Conservation (phyloP, 192 early-diverging fungal species). For the Ambispora gerdemannii region DNA sequence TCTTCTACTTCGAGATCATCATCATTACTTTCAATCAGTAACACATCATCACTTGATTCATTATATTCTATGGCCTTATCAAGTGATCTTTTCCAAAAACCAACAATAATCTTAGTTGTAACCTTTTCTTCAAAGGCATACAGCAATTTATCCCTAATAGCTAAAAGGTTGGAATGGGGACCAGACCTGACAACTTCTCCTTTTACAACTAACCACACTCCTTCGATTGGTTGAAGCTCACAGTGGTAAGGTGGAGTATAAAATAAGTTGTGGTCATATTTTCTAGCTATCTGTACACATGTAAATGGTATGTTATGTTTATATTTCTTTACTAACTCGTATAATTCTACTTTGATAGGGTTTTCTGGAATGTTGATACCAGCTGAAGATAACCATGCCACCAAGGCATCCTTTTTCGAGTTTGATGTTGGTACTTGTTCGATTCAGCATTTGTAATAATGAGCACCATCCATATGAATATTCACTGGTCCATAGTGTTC, state of each 20-base stretch:
- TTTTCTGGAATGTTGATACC: too few species aligned
- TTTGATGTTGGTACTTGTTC: background rate
- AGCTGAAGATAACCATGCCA: too few species aligned
- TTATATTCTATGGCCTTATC: slow-evolving; percentile 7
- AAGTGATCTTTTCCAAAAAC: slow-evolving; percentile 8
- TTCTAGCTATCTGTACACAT: too few species aligned
- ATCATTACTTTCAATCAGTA: background rate
- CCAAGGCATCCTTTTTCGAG: background rate
- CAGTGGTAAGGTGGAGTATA: too few species aligned
- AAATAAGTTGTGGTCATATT: too few species aligned
- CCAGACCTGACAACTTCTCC: background rate
- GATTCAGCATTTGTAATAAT: background rate
- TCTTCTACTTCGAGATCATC: too few species aligned
- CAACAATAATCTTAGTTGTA: slow-evolving; percentile 13
- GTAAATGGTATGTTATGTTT: too few species aligned
- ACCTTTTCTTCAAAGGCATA: slow-evolving; percentile 19
- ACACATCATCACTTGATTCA: slow-evolving; percentile 1
- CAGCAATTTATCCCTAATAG: slow-evolving; percentile 5
- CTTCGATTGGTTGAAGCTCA: slow-evolving; percentile 8
- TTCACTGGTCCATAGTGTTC: too few species aligned
- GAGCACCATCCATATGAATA: too few species aligned
- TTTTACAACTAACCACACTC: slow-evolving; percentile 20
- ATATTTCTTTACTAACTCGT: too few species aligned
- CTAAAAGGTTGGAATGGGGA: slow-evolving; percentile 2
- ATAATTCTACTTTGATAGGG: too few species aligned